phyloP scores from a whole-genome alignment of 768 basidiomycete species.

The Favolaschia claudopus region DNA sequence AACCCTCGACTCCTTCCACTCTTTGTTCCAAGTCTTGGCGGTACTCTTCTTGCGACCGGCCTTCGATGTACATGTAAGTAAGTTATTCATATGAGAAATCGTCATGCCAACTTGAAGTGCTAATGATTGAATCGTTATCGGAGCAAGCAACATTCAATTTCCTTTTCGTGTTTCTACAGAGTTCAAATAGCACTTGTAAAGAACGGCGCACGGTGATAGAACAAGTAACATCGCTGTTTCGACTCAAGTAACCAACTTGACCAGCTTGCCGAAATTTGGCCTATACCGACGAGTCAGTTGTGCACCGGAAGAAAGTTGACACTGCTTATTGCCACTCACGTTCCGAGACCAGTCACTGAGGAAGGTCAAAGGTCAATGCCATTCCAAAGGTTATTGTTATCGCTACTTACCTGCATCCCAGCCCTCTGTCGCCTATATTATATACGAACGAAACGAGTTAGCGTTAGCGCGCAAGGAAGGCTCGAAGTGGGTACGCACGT shows the following conservation, averaged over 20 bases:
- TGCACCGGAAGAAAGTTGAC: too few species aligned
- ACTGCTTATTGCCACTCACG: constrained; percentile 25
- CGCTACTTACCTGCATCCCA: constrained; percentile 65
- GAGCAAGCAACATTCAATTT: too few species aligned
- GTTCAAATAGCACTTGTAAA: too few species aligned
- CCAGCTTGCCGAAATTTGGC: constrained; percentile 59
- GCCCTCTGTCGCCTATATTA: constrained; percentile 49
- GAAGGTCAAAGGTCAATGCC: constrained; percentile 13
- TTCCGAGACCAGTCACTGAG: constrained; percentile 60
- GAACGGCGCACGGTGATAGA: not conserved
- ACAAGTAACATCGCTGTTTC: not conserved
- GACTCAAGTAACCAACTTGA: constrained; percentile 39
- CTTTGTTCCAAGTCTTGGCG: too few species aligned
- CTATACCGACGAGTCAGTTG: not conserved
- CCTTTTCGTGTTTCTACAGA: too few species aligned
- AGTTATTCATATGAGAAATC: too few species aligned
- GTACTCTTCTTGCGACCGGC: too few species aligned
- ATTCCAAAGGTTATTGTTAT: constrained; percentile 32
- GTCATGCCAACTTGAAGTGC: too few species aligned
- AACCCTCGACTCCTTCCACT: too few species aligned
- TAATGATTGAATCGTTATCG: too few species aligned
- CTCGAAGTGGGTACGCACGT: constrained; percentile 44
- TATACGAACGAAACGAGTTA: not conserved
- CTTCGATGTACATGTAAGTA: too few species aligned
- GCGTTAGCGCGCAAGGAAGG: not conserved